A percentile compares a stretch with the other conserved stretches of the same genome.
phyloP scores from a whole-genome alignment of 140 eudicot genomes.

The Flaveria floridana region DNA sequence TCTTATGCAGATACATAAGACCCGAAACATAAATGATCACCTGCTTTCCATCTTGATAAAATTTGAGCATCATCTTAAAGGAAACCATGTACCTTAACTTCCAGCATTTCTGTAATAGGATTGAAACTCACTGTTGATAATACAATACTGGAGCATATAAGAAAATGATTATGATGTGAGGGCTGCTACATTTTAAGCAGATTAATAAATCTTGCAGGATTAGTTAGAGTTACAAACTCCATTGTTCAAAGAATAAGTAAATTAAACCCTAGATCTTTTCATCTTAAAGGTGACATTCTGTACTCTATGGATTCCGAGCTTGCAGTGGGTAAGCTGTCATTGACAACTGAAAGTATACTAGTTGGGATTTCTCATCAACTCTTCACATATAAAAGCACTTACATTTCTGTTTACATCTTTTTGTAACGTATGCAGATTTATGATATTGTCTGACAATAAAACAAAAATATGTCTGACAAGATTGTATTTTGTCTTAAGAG shows the following conservation, averaged over 20 bases:
- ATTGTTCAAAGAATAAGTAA: neutral
- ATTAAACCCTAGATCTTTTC: conserved; percentile 1
- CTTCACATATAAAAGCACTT: neutral
- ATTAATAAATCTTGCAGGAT: conserved; percentile 15
- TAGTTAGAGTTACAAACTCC: conserved; percentile 1
- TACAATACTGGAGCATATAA: conserved; percentile 1
- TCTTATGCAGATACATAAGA: neutral
- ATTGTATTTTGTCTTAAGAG: neutral
- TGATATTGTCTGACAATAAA: neutral
- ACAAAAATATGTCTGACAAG: neutral
- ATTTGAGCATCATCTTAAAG: neutral
- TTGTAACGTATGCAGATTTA: neutral
- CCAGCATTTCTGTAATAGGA: neutral
- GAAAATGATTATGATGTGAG: conserved; percentile 10
- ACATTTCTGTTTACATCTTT: neutral
- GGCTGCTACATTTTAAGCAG: neutral
- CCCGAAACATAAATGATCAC: conserved; percentile 6
- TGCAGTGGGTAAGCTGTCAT: conserved; percentile 13
- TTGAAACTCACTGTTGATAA: conserved; percentile 3
- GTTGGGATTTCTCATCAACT: neutral
- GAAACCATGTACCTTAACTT: neutral
- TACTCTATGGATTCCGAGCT: conserved; percentile 5
- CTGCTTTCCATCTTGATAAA: neutral
- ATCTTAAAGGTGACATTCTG: neutral
- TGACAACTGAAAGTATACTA: conserved; percentile 10